Evolutionary conservation across 371 early-diverging fungal genomes (phyloP).

Genomic region (Gilbertella persicaria): DNA sequence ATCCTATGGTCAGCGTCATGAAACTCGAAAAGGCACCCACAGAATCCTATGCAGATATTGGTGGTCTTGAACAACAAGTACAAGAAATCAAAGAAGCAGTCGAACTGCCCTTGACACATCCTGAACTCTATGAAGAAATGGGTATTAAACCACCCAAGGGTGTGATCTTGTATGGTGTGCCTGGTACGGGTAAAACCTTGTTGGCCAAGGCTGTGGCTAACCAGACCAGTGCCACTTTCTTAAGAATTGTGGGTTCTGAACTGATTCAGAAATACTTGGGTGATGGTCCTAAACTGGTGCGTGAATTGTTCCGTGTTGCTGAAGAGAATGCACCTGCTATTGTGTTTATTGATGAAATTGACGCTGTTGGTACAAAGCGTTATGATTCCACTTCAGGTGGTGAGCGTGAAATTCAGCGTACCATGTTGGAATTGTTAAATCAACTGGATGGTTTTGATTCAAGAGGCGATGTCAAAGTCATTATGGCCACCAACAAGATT

Average conservation of each 20-base stretch:
- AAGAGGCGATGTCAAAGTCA: conserved; percentile 99
- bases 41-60: conserved; percentile 99
- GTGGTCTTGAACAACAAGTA: conserved; percentile 99
- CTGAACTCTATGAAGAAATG: conserved; percentile 99
- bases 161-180: conserved; percentile 99
- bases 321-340: conserved; percentile 99
- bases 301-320: conserved; percentile 99
- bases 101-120: conserved; percentile 99
- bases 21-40: conserved; percentile 99
- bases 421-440: conserved; percentile 99
- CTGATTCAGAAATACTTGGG: conserved; percentile 99
- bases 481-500: conserved; percentile 99
- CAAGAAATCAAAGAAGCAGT: conserved; percentile 99
- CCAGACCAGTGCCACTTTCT: conserved; percentile 99
- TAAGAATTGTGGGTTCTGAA: conserved; percentile 99
- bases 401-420: conserved; percentile 99
- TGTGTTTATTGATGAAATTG: conserved; percentile 99
- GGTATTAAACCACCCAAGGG: conserved; percentile 99
- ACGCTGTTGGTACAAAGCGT: conserved; percentile 99
- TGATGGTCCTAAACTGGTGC: conserved; percentile 99
- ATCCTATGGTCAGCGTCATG: conserved; percentile 99
- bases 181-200: conserved; percentile 99
- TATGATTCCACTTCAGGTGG: conserved; percentile 98
- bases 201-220: conserved; percentile 99
- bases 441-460: conserved; percentile 99